Percentiles rank a stretch among this genome's conserved stretches.
These are phyloP conservation scores for Lipomyces yamadae DNA, from an alignment of 805 yeast species.

Conservation along the genomic window DNA sequence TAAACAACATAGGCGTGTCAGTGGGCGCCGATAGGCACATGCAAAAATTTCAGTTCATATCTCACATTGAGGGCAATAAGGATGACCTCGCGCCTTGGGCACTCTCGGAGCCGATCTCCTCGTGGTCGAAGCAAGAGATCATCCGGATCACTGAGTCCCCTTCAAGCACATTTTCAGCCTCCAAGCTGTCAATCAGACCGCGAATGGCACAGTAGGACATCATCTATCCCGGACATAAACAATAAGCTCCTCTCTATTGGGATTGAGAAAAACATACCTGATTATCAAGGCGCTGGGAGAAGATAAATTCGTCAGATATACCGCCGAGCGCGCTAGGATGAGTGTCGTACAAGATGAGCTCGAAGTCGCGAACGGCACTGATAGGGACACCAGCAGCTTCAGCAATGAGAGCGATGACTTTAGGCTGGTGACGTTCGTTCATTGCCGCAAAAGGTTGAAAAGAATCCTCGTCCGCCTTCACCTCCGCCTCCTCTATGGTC, in stretches of 20 bases:
- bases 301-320: slow-evolving; percentile 83
- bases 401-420: slow-evolving; percentile 71
- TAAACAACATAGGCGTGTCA: background rate
- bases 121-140: slow-evolving; percentile 90
- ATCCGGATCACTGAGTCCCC: slow-evolving; percentile 66
- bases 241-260: background rate
- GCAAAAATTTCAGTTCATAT: background rate
- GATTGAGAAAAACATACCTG: slow-evolving; percentile 60
- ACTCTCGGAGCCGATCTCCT: slow-evolving; percentile 89
- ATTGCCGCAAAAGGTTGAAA: slow-evolving; percentile 69
- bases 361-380: slow-evolving; percentile 83
- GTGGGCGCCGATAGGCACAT: background rate
- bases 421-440: slow-evolving; percentile 75
- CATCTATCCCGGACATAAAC: slow-evolving; percentile 18
- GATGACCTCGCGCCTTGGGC: slow-evolving; percentile 98
- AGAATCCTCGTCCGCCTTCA: slow-evolving; percentile 51
- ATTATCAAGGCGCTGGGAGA: slow-evolving; percentile 90
- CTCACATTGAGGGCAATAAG: slow-evolving; percentile 71
- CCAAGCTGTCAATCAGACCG: slow-evolving; percentile 63
- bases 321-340: slow-evolving; percentile 88
- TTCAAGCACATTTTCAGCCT: slow-evolving; percentile 48
- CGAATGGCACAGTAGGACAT: slow-evolving; percentile 73
- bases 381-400: slow-evolving; percentile 57
- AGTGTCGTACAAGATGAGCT: slow-evolving; percentile 80
- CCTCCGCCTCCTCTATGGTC: slow-evolving; percentile 47